phyloP scores from a whole-genome alignment of 495 filamentous ascomycete genomes.

The Aspergillus bridgeri region DNA sequence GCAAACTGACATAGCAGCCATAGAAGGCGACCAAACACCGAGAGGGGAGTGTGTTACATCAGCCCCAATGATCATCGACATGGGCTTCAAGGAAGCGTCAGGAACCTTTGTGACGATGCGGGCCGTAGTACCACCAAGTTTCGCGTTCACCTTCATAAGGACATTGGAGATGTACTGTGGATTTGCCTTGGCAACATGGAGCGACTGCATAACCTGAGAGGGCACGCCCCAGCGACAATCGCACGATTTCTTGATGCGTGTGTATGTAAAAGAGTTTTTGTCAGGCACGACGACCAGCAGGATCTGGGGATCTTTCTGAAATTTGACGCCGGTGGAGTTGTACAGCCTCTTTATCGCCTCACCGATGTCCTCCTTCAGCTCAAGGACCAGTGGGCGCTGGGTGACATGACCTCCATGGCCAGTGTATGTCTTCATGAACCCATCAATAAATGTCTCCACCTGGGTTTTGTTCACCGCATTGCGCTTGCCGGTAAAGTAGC shows the following conservation, averaged over 20 bases:
- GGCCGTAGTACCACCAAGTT: slow-evolving; percentile 79
- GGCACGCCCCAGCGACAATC: slow-evolving; percentile 78
- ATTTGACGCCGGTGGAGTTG: slow-evolving; percentile 44
- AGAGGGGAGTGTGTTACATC: slow-evolving; percentile 86
- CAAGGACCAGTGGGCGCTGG: slow-evolving; percentile 26
- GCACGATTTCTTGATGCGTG: slow-evolving; percentile 74
- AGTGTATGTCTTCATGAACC: slow-evolving; percentile 60
- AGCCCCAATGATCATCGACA: slow-evolving; percentile 77
- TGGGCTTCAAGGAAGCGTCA: slow-evolving; percentile 35
- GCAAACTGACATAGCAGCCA: slow-evolving; percentile 84
- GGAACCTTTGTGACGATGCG: slow-evolving; percentile 34
- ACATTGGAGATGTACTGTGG: slow-evolving; percentile 86
- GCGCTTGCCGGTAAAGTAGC: slow-evolving; percentile 45
- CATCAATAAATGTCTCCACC: slow-evolving; percentile 53
- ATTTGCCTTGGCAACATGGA: slow-evolving; percentile 57
- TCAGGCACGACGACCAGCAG: slow-evolving; percentile 67
- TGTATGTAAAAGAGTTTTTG: slow-evolving; percentile 64
- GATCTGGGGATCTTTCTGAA: slow-evolving; percentile 53
- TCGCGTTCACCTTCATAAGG: slow-evolving; percentile 90
- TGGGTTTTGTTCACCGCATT: slow-evolving; percentile 37
- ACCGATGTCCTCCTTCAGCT: slow-evolving; percentile 44
- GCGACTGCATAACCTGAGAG: slow-evolving; percentile 66
- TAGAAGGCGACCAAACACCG: slow-evolving; percentile 61
- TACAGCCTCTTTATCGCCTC: slow-evolving; percentile 53
- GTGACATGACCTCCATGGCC: slow-evolving; percentile 68